A percentile compares a stretch with the other conserved stretches of the same genome.
phyloP scores from a whole-genome alignment of 495 filamentous ascomycete genomes.

The Annulohypoxylon bovei region DNA sequence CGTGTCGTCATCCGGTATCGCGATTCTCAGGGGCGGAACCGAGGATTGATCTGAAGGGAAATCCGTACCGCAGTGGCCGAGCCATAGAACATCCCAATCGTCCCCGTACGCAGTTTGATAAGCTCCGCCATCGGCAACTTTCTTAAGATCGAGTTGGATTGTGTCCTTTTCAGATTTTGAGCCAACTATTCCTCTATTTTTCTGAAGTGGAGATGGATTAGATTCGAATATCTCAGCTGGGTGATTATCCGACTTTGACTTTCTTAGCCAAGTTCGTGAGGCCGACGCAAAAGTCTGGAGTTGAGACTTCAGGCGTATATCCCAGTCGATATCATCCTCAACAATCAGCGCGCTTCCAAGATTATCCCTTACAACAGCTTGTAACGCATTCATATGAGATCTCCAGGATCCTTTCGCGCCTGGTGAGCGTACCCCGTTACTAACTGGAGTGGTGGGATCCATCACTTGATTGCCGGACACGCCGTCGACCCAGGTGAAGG shows the following conservation, averaged over 20 bases:
- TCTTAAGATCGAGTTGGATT: conserved; percentile 1
- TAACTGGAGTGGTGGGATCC: conserved; percentile 46
- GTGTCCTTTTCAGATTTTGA: background rate
- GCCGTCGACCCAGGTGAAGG: conserved; percentile 65
- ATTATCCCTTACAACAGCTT: conserved; percentile 48
- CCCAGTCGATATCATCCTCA: conserved; percentile 64
- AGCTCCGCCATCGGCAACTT: background rate
- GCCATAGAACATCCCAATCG: conserved; percentile 62
- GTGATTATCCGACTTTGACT: conserved; percentile 13
- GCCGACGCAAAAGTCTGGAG: conserved; percentile 52
- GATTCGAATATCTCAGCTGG: background rate
- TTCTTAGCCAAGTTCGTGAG: conserved; percentile 42
- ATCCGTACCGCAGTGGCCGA: conserved; percentile 60
- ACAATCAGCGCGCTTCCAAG: conserved; percentile 57
- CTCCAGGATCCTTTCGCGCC: conserved; percentile 60
- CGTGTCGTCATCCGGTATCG: conserved; percentile 50
- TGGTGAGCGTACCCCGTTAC: conserved; percentile 24
- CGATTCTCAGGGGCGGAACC: conserved; percentile 44
- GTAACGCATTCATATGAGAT: conserved; percentile 58
- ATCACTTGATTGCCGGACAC: conserved; percentile 54
- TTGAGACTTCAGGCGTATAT: conserved; percentile 55
- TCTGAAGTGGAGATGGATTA: background rate
- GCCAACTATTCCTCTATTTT: background rate
- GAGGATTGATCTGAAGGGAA: conserved; percentile 41
- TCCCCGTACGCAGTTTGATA: conserved; percentile 50